These are phyloP conservation scores for Picea sitchensis DNA, from an alignment of 75 land plant genomes.

Conservation along the genomic window DNA sequence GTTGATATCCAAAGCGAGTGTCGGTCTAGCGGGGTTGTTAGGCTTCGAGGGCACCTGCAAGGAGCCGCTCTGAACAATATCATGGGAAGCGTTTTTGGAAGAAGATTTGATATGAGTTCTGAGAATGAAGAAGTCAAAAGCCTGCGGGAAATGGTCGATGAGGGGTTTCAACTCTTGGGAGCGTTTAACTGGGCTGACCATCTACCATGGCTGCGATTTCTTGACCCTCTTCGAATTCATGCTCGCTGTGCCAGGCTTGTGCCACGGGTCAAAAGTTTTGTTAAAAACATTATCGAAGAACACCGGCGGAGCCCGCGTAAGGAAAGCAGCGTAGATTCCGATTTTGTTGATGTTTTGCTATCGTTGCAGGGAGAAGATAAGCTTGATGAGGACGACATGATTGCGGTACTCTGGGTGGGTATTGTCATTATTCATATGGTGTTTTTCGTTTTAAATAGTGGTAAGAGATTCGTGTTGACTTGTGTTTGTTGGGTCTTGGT, in stretches of 20 bases:
- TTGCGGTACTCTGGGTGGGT: conserved; percentile 78
- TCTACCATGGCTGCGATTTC: conserved; percentile 26
- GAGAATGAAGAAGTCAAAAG: conserved; percentile 16
- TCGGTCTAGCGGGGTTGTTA: conserved; percentile 10
- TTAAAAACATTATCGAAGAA: conserved; percentile 42
- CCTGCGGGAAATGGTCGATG: conserved; percentile 49
- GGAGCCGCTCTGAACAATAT: conserved; percentile 65
- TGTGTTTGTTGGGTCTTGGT: not conserved
- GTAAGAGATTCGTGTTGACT: no score
- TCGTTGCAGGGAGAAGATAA: conserved; percentile 45
- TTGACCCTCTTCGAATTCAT: conserved; percentile 36
- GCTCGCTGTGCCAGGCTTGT: conserved; percentile 50
- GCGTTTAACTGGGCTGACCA: conserved; percentile 75
- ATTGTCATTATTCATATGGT: no score
- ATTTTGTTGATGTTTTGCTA: conserved; percentile 71
- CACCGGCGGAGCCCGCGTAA: conserved; percentile 13
- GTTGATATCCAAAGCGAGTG: conserved; percentile 22
- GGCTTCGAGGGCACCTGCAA: conserved; percentile 22
- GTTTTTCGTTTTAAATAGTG: not conserved
- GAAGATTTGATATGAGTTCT: conserved; percentile 23
- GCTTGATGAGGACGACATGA: conserved; percentile 62
- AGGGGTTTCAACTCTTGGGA: conserved; percentile 77
- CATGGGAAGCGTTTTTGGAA: conserved; percentile 74
- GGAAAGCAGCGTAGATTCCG: conserved; percentile 16
- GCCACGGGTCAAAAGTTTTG: conserved; percentile 41